phyloP scores from a whole-genome alignment of 495 filamentous ascomycete genomes.

The Penicillium steckii region DNA sequence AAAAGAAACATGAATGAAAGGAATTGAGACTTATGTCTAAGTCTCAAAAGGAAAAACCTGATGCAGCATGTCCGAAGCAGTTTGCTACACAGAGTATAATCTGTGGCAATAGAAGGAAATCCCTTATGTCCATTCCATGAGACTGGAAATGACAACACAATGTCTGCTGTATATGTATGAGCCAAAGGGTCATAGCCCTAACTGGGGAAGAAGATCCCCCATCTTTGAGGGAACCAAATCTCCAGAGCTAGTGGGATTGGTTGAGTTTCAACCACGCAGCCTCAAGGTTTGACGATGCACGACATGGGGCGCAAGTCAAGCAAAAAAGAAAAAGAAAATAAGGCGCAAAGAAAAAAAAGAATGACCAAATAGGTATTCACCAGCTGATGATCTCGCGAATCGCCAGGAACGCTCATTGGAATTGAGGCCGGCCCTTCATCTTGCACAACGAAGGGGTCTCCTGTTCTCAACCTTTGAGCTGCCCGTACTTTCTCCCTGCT shows the following conservation, averaged over 20 bases:
- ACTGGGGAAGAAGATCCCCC: slow-evolving; percentile 2
- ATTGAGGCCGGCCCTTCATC: slow-evolving; percentile 23
- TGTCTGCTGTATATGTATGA: background rate
- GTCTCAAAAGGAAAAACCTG: background rate
- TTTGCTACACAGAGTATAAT: background rate
- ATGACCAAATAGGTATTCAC: background rate
- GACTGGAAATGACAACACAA: too few species aligned
- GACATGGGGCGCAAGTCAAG: slow-evolving; percentile 12
- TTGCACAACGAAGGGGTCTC: slow-evolving; percentile 7
- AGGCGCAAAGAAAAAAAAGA: background rate
- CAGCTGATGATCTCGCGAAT: slow-evolving; percentile 17
- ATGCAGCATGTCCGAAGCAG: background rate
- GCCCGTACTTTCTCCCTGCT: background rate
- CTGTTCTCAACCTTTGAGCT: background rate
- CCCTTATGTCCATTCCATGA: too few species aligned
- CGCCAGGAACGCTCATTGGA: slow-evolving; percentile 22
- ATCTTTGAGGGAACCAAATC: too few species aligned
- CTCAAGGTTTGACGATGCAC: slow-evolving; percentile 27
- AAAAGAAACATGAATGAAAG: background rate
- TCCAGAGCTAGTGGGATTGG: background rate
- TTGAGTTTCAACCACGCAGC: slow-evolving; percentile 11
- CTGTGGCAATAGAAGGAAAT: background rate
- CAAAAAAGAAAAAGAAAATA: background rate
- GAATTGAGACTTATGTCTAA: background rate
- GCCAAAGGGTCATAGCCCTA: background rate